phyloP scores from a whole-genome alignment of 139 green algal species.

The Chlorella sorokiniana region DNA sequence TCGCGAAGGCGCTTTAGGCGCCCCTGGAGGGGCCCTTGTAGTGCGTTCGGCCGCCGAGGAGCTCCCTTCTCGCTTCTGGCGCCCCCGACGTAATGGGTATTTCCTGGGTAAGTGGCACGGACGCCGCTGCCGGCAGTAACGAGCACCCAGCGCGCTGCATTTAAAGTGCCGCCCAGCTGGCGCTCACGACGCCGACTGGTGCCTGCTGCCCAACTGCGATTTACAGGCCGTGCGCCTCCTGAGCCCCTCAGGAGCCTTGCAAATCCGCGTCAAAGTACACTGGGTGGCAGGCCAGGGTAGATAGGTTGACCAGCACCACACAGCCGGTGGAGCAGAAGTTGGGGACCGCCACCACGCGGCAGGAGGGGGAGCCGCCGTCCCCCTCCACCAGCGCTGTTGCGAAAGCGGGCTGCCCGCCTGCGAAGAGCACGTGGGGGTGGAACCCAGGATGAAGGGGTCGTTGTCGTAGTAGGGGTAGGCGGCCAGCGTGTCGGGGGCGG shows the following conservation, averaged over 20 bases:
- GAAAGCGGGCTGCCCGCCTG: conserved; percentile 88
- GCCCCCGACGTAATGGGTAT: no score
- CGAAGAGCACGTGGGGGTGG: conserved; percentile 94
- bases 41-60: no score
- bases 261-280: conserved; percentile 67
- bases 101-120: no score
- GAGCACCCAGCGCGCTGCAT: no score
- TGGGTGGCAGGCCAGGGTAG: conserved; percentile 77
- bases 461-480: conserved; percentile 87
- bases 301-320: conserved; percentile 87
- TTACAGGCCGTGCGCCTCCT: no score
- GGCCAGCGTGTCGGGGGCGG: conserved; percentile 95
- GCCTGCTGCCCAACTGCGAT: no score
- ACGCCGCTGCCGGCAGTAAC: no score
- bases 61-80: no score
- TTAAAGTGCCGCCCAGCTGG: no score
- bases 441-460: conserved; percentile 94
- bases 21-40: no score
- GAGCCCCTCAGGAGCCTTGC: background rate
- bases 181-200: no score
- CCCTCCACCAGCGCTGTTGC: conserved; percentile 60
- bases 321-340: conserved; percentile 71
- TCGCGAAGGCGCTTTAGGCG: background rate
- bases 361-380: conserved; percentile 21
- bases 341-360: conserved; percentile 80